These are phyloP conservation scores for Stachybotrys chlorohalonatus DNA, from an alignment of 2,329 filamentous ascomycete species.

Conservation along the genomic window DNA sequence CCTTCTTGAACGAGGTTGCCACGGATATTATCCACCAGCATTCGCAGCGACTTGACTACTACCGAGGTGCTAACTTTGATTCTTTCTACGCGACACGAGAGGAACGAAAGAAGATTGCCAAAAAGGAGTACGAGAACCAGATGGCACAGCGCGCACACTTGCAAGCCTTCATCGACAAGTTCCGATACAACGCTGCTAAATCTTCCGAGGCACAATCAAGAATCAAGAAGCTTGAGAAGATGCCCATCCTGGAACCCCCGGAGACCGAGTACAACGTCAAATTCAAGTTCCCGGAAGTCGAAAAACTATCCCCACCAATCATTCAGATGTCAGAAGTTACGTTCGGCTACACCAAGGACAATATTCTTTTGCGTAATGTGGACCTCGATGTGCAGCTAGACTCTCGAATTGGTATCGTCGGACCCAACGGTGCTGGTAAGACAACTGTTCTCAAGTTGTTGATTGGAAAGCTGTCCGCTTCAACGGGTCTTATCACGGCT, in stretches of 20 bases:
- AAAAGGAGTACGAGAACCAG: constrained; percentile 97
- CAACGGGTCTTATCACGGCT: constrained; percentile 74
- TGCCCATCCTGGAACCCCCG: constrained; percentile 84
- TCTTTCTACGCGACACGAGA: constrained; percentile 96
- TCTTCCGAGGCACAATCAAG: constrained; percentile 96
- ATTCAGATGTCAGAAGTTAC: constrained; percentile 92
- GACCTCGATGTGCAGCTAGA: constrained; percentile 96
- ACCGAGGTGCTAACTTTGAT: constrained; percentile 94
- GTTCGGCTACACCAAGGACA: constrained; percentile 80
- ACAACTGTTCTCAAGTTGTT: constrained; percentile 98
- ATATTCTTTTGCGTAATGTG: constrained; percentile 71
- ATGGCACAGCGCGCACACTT: constrained; percentile 90
- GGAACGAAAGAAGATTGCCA: constrained; percentile 91
- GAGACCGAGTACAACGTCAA: constrained; percentile 93
- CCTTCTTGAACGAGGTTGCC: constrained; percentile 97
- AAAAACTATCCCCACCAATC: constrained; percentile 94
- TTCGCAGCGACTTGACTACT: constrained; percentile 95
- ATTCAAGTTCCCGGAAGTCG: constrained; percentile 95
- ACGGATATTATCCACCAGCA: constrained; percentile 99
- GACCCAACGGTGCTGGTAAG: constrained; percentile 97
- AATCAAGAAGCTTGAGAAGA: constrained; percentile 98
- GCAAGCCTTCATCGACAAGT: constrained; percentile 98
- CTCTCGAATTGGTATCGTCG: constrained; percentile 97
- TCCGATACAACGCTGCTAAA: constrained; percentile 97
- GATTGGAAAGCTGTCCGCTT: constrained; percentile 72